Conservation (phyloP, 768 basidiomycete species). For the Tylopilus balloui region DNA sequence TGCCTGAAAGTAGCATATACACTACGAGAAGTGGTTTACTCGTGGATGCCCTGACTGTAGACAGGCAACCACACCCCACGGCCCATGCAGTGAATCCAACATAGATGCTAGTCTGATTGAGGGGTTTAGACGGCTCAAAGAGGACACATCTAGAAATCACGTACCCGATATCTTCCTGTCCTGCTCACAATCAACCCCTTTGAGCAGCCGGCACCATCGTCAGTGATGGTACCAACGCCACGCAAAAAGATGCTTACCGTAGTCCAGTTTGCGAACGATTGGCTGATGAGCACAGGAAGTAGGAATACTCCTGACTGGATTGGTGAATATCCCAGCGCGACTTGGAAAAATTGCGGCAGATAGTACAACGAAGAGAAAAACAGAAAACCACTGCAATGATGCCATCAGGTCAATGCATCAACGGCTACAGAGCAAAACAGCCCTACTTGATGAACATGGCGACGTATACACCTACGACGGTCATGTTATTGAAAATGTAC, state of each 20-base stretch:
- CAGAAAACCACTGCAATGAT: constrained; percentile 44
- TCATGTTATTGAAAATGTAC: constrained; percentile 65
- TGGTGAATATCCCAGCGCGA: constrained; percentile 61
- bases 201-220: not conserved
- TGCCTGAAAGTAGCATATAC: constrained; percentile 55
- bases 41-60: constrained; percentile 51
- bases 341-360: constrained; percentile 73
- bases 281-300: constrained; percentile 63
- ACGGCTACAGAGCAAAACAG: not conserved
- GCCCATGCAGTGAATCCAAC: constrained; percentile 66
- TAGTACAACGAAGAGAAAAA: constrained; percentile 67
- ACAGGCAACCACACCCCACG: constrained; percentile 65
- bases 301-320: constrained; percentile 62
- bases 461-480: constrained; percentile 64
- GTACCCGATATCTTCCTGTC: constrained; percentile 59
- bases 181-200: constrained; percentile 59
- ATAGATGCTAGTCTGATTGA: constrained; percentile 34
- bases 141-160: constrained; percentile 1
- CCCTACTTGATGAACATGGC: constrained; percentile 65
- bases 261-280: constrained; percentile 54
- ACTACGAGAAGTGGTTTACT: constrained; percentile 49
- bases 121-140: not conserved
- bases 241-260: constrained; percentile 36
- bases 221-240: not conserved
- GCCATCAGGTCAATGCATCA: not conserved